A percentile compares a stretch with the other conserved stretches of the same genome.
These are phyloP conservation scores for Lobosporangium transversale DNA, from an alignment of 192 early-diverging fungal genomes.

Conservation along the genomic window DNA sequence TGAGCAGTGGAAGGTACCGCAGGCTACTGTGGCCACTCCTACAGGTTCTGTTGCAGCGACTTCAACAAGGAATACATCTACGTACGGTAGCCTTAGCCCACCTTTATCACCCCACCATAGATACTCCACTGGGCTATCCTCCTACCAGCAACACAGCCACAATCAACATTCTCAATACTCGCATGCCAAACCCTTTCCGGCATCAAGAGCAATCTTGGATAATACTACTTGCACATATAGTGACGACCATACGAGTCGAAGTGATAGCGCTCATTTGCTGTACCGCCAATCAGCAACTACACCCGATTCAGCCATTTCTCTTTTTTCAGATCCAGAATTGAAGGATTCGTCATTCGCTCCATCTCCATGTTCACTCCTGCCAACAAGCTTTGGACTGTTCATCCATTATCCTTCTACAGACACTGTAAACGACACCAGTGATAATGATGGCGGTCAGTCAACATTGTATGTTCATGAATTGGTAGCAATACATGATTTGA, in stretches of 20 bases:
- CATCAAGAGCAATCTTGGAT: background rate
- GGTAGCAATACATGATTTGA: conserved; percentile 16
- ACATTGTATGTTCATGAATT: conserved; percentile 8
- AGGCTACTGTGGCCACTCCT: background rate
- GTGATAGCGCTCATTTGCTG: background rate
- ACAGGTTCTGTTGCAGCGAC: too few relatives aligned
- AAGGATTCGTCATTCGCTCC: background rate
- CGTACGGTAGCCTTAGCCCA: too few relatives aligned
- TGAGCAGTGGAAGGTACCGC: background rate
- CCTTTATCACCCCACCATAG: too few relatives aligned
- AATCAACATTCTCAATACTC: too few relatives aligned
- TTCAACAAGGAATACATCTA: too few relatives aligned
- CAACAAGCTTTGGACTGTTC: conserved; percentile 21
- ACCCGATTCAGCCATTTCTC: conserved; percentile 13
- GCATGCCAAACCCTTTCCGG: too few relatives aligned
- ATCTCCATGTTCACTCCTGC: conserved; percentile 5
- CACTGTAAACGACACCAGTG: background rate
- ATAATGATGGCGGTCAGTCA: background rate
- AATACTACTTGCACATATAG: background rate
- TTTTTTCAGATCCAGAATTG: background rate
- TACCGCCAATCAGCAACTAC: conserved; percentile 11
- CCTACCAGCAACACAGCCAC: too few relatives aligned
- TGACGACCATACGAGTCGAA: background rate
- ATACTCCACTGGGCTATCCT: too few relatives aligned
- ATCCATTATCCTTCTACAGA: conserved; percentile 1